A percentile compares a stretch with the other conserved stretches of the same genome.
Conservation (phyloP, 139 green algal genomes). For the Zygnema circumcarinatum region DNA sequence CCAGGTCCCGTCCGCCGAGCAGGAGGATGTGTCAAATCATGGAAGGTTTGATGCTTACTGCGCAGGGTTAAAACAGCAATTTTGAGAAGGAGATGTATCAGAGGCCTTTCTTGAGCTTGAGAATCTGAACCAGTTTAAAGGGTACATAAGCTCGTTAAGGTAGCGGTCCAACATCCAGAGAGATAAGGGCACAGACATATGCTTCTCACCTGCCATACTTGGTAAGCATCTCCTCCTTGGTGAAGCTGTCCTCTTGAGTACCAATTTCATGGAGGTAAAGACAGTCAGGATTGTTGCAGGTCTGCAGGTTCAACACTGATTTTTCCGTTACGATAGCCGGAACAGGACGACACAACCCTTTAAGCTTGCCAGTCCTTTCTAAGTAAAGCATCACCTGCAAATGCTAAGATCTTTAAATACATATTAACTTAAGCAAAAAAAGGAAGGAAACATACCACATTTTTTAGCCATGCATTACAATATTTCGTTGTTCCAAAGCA, state of each 20-base stretch:
- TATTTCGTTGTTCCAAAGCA: constrained; percentile 98
- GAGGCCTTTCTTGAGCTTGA: too few relatives aligned
- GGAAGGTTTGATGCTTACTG: constrained; percentile 12
- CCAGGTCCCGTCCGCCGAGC: background rate
- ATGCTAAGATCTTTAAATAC: background rate
- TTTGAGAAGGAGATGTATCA: too few relatives aligned
- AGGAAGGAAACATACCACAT: constrained; percentile 57
- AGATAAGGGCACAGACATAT: background rate
- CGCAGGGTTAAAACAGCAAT: background rate
- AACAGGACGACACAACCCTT: background rate
- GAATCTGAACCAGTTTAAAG: too few relatives aligned
- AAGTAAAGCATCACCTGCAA: background rate
- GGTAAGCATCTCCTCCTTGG: constrained; percentile 78
- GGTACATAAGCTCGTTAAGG: too few relatives aligned
- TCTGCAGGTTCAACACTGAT: constrained; percentile 45
- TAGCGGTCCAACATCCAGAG: too few relatives aligned
- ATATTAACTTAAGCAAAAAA: too few relatives aligned
- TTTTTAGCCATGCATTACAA: constrained; percentile 91
- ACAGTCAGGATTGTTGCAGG: constrained; percentile 90
- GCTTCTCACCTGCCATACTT: constrained; percentile 50
- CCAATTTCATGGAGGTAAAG: constrained; percentile 90
- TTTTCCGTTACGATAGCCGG: background rate
- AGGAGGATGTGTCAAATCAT: constrained; percentile 13
- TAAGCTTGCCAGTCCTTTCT: background rate
- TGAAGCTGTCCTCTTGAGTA: constrained; percentile 82